These are phyloP conservation scores for Talaromyces islandicus DNA, from an alignment of 2,329 filamentous ascomycete species.

Conservation along the genomic window DNA sequence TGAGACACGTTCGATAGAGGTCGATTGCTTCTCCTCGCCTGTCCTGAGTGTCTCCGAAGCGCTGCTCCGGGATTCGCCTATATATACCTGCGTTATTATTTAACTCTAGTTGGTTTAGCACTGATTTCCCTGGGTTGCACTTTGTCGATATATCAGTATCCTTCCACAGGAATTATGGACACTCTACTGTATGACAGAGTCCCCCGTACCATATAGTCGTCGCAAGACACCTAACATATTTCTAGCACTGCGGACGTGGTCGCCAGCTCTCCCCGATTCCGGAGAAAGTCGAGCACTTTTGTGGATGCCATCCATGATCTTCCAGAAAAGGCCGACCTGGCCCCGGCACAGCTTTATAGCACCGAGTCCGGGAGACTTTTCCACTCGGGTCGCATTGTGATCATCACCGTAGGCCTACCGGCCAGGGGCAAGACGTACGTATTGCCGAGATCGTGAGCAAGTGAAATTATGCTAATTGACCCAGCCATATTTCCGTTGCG, in stretches of 20 bases:
- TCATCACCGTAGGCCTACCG: slow-evolving; percentile 91
- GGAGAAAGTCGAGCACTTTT: slow-evolving; percentile 89
- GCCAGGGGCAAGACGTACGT: slow-evolving; percentile 89
- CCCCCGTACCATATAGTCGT: slow-evolving; percentile 7
- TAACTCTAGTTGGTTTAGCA: not conserved
- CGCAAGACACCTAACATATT: slow-evolving; percentile 7
- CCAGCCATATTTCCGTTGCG: slow-evolving; percentile 87
- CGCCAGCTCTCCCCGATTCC: slow-evolving; percentile 81
- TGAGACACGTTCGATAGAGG: not conserved
- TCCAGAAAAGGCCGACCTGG: slow-evolving; percentile 74
- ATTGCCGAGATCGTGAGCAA: not conserved
- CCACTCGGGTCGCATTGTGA: slow-evolving; percentile 93
- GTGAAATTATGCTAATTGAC: slow-evolving; percentile 1
- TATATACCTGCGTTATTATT: not conserved
- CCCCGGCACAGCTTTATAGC: slow-evolving; percentile 94
- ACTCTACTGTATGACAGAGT: slow-evolving; percentile 39
- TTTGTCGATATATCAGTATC: not conserved
- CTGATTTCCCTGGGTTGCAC: not conserved
- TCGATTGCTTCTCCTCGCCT: not conserved
- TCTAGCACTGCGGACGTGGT: slow-evolving; percentile 82
- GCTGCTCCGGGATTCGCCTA: not conserved
- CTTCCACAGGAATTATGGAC: slow-evolving; percentile 33
- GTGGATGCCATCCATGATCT: slow-evolving; percentile 97
- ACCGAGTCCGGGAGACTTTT: slow-evolving; percentile 96
- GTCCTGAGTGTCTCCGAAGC: not conserved